Conservation (phyloP, 2,329 filamentous ascomycete species). For the Fusarium mundagurra region DNA sequence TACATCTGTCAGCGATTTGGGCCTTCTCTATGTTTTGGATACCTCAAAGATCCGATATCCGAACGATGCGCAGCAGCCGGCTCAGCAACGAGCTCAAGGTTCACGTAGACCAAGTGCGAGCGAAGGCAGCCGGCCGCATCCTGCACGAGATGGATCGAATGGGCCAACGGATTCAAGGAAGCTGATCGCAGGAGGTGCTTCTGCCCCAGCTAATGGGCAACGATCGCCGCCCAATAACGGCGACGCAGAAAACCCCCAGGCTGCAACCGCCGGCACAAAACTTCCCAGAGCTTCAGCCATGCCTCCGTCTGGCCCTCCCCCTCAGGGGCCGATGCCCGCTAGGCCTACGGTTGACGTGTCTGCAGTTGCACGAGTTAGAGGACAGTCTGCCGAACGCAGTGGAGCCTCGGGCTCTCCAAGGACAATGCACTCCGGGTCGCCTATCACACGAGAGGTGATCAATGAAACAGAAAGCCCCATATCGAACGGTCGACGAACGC, state of each 20-base stretch:
- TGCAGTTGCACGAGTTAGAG: slow-evolving; percentile 56
- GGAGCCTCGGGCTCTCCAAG: slow-evolving; percentile 52
- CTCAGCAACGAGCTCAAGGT: slow-evolving; percentile 51
- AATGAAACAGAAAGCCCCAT: slow-evolving; percentile 61
- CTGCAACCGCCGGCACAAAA: slow-evolving; percentile 51
- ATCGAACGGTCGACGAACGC: slow-evolving; percentile 71
- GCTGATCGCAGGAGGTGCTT: slow-evolving; percentile 47
- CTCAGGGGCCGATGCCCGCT: slow-evolving; percentile 62
- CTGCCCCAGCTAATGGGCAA: slow-evolving; percentile 53
- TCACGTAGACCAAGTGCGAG: slow-evolving; percentile 56
- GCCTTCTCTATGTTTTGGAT: slow-evolving; percentile 90
- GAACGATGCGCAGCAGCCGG: slow-evolving; percentile 67
- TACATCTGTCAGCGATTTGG: slow-evolving; percentile 83
- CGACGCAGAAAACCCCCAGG: slow-evolving; percentile 50
- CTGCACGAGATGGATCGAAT: slow-evolving; percentile 62
- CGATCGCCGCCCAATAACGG: slow-evolving; percentile 51
- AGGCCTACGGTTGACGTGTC: slow-evolving; percentile 57
- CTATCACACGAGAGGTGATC: slow-evolving; percentile 49
- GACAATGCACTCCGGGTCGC: slow-evolving; percentile 50
- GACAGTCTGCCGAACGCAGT: slow-evolving; percentile 59
- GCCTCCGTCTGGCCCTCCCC: slow-evolving; percentile 62
- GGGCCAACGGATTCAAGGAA: slow-evolving; percentile 62
- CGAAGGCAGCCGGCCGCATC: slow-evolving; percentile 51
- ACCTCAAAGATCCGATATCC: slow-evolving; percentile 97
- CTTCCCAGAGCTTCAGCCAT: slow-evolving; percentile 44